phyloP scores from a whole-genome alignment of 169 alveolate genomes.

The Blepharisma undulans region DNA sequence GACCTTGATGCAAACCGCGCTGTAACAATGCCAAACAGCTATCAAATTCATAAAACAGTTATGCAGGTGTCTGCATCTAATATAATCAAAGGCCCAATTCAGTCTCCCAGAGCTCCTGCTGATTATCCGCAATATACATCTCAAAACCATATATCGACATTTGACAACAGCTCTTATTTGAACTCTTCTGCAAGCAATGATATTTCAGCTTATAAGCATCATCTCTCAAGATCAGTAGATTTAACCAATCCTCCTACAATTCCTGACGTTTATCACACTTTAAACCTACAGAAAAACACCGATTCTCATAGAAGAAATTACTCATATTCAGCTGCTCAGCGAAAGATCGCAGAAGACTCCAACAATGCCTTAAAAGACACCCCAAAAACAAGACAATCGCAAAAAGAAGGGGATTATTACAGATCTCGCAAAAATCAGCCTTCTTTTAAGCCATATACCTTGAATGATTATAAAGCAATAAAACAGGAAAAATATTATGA shows the following conservation, averaged over 20 bases:
- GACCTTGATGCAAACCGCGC: neutral
- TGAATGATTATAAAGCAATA: constrained; percentile 46
- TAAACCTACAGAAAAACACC: neutral
- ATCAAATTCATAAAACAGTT: neutral
- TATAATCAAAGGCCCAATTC: neutral
- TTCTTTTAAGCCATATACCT: constrained; percentile 40
- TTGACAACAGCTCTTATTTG: neutral
- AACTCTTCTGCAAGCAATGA: neutral
- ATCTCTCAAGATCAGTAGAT: neutral
- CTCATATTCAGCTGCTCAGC: neutral
- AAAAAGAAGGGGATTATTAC: neutral
- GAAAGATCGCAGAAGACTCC: neutral
- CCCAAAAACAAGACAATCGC: neutral
- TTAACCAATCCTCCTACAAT: neutral
- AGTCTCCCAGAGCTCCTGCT: neutral
- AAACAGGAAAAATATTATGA: constrained; percentile 36
- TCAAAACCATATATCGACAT: neutral
- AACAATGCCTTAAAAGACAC: neutral
- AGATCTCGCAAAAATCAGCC: neutral
- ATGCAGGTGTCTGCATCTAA: neutral
- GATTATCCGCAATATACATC: neutral
- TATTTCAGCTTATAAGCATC: neutral
- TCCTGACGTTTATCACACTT: neutral
- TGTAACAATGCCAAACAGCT: neutral
- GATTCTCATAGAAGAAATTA: neutral